These are phyloP conservation scores for Microstegium vimineum DNA, from an alignment of 176 grass and related monocot species.

Conservation along the genomic window DNA sequence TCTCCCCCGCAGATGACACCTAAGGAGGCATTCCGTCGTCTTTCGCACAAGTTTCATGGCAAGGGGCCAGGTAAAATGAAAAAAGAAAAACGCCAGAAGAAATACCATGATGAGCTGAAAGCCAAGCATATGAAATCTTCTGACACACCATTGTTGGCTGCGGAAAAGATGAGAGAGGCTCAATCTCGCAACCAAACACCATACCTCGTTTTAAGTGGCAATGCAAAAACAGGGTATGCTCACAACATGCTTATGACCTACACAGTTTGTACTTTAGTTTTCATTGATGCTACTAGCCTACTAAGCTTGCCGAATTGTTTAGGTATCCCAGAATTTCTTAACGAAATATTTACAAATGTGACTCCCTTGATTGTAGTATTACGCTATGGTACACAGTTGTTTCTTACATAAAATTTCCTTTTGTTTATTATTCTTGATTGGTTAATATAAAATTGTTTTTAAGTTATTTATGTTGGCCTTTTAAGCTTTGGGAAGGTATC, in stretches of 20 bases:
- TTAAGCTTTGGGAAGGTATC: neutral
- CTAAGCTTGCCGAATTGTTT: neutral
- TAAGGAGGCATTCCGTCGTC: slow-evolving; percentile 80
- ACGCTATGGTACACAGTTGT: neutral
- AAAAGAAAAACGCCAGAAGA: slow-evolving; percentile 17
- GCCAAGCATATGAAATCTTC: slow-evolving; percentile 61
- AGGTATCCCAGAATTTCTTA: neutral
- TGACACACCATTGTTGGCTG: slow-evolving; percentile 61
- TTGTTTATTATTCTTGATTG: neutral
- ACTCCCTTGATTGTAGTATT: neutral
- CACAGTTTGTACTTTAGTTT: neutral
- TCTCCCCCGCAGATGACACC: slow-evolving; percentile 62
- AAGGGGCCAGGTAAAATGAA: slow-evolving; percentile 64
- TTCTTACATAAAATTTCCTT: slow-evolving; percentile 8
- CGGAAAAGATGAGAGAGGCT: slow-evolving; percentile 91
- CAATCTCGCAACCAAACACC: slow-evolving; percentile 72
- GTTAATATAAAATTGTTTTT: neutral
- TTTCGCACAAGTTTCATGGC: slow-evolving; percentile 95
- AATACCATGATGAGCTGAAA: slow-evolving; percentile 30
- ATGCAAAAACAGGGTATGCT: slow-evolving; percentile 78
- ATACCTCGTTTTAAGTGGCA: slow-evolving; percentile 76
- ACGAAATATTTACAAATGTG: neutral
- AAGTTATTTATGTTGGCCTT: neutral
- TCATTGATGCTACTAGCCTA: neutral
- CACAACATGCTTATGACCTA: neutral